Conservation (phyloP, 345 rosid genomes). For the sweet orange (Citrus sinensis) region DVS_A1.0 CM039161.1:23753501-23754000, state of each 20-base stretch:
- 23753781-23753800: background rate
- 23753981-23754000: background rate
- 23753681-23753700: background rate
- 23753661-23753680: background rate
- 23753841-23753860: background rate
- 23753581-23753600: background rate
- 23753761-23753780: background rate
- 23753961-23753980: background rate
- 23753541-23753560: constrained; percentile 12
- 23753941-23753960: background rate
- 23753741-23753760: background rate
- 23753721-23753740: background rate
- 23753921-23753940: background rate
- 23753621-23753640: background rate
- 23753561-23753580: background rate
- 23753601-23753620: background rate
- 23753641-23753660: background rate
- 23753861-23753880: background rate
- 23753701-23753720: background rate
- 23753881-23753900: background rate
- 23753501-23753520: background rate
- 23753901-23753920: background rate
- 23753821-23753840: background rate
- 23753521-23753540: background rate
- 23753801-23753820: background rate